phyloP scores from a whole-genome alignment of 345 rosid species.

The Ailanthus altissimus region DNA sequence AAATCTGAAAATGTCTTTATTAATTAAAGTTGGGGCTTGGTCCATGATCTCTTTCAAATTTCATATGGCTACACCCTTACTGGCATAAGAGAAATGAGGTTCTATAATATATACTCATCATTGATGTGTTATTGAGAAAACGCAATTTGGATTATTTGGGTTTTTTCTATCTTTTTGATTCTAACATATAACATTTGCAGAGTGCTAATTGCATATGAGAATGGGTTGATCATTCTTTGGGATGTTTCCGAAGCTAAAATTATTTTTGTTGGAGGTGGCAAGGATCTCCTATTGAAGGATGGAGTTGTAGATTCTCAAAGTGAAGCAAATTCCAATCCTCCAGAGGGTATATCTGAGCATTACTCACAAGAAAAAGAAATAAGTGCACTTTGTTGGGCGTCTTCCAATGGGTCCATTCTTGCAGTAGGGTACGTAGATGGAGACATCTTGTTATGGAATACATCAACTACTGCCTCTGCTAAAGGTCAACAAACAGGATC shows the following conservation, averaged over 20 bases:
- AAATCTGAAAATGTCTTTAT: not conserved
- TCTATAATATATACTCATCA: conserved; percentile 3
- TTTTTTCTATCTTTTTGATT: not conserved
- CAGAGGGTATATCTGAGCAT: conserved; percentile 32
- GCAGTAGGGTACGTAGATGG: conserved; percentile 77
- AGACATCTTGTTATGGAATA: conserved; percentile 73
- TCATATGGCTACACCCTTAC: not conserved
- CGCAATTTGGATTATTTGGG: not conserved
- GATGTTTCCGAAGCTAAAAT: conserved; percentile 53
- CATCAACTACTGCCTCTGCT: conserved; percentile 32
- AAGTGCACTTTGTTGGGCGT: conserved; percentile 78
- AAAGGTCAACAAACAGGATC: conserved; percentile 38
- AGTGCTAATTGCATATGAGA: conserved; percentile 60
- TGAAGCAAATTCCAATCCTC: conserved; percentile 24
- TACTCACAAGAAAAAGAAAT: conserved; percentile 57
- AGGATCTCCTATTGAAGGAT: conserved; percentile 60
- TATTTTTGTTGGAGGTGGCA: conserved; percentile 60
- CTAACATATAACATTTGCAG: conserved; percentile 41
- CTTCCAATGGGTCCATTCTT: conserved; percentile 58
- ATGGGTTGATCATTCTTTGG: conserved; percentile 68
- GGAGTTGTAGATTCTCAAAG: conserved; percentile 29
- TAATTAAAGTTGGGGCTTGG: not conserved
- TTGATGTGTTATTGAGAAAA: conserved; percentile 7
- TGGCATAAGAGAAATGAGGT: not conserved
- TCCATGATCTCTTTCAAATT: not conserved